These are phyloP conservation scores for Penicillium sp. DNA, from an alignment of 2,329 filamentous ascomycete species.

Conservation along the genomic window DNA sequence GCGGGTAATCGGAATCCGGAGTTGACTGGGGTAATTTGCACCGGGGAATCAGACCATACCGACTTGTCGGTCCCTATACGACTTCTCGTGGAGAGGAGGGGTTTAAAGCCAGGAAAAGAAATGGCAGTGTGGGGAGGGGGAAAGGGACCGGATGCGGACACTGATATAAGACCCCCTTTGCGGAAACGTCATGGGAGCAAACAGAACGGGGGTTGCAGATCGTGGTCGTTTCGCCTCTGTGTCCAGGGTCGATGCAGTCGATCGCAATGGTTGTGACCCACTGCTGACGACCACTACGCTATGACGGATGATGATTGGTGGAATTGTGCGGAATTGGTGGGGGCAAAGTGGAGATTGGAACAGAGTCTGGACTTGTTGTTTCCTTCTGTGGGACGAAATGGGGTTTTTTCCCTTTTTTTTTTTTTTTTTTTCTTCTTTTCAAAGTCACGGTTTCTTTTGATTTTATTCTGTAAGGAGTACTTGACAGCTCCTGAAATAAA, in stretches of 20 bases:
- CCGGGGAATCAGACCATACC: constrained; percentile 16
- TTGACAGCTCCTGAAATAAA: no score
- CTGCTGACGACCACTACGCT: constrained; percentile 22
- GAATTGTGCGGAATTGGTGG: constrained; percentile 12
- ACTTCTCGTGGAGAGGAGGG: not conserved
- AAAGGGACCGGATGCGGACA: constrained; percentile 18
- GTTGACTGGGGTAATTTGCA: no score
- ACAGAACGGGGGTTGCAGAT: constrained; percentile 11
- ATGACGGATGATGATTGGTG: constrained; percentile 10
- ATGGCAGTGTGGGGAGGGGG: constrained; percentile 8
- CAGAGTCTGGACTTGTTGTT: constrained; percentile 14
- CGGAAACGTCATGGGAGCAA: constrained; percentile 22
- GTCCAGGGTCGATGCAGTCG: constrained; percentile 17
- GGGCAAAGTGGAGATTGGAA: constrained; percentile 5
- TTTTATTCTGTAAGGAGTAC: no score
- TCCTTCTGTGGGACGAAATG: not conserved
- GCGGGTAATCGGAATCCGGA: no score
- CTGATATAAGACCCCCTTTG: constrained; percentile 20
- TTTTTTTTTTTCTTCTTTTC: no score
- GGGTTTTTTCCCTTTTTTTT: no score
- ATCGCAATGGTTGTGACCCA: constrained; percentile 22
- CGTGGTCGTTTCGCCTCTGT: constrained; percentile 8
- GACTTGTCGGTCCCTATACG: constrained; percentile 7
- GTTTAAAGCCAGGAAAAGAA: not conserved
- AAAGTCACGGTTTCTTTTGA: no score